Base-by-base conservation (phyloP, 2,329 filamentous ascomycete genomes). In the Alternaria sp. region DNA sequence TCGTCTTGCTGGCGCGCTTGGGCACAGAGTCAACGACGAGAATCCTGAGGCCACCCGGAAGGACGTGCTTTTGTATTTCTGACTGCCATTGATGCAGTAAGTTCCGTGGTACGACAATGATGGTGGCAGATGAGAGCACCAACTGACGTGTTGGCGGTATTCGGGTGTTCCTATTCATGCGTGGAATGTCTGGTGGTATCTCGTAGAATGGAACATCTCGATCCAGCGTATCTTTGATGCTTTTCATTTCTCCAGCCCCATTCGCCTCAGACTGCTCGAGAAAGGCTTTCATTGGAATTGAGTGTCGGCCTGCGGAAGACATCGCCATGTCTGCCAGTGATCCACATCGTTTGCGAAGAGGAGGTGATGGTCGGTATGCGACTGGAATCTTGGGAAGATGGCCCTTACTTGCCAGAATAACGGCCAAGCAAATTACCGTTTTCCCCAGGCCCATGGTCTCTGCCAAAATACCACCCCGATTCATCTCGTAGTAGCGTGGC, bases 361-460 rank as follows among this genome's bases (percentile, higher is more conserved):
- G 68, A 71, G 80, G 50, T 74, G 82, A 60, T 44, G 80, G 69
- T 53, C 85, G 81, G 73, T 90, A 87, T 57, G 90, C 77, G 4
- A 89, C 85, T 2, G 94, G 90, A 4, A 91, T 86, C 17, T 84
- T 81, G 6, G 92, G 87, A 11, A 89, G 86, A 65, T 94, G 86
- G 30, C 89, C 84, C 70, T 87, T 89, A 0, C 93, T 97, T 3
- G 93, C 90, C 25, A 96, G 83, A 43, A 97, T 82, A n/a, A 85
- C 72, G 6, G 84, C 78, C 3, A 98, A 81, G 67, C 91, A 95
- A 11, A 97, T 97, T 25, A 97, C 81, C 0, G 95, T 97, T 81
- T 97, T 98, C 0, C 95, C 94, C 50, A 83, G 81, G 28, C 85
- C 85, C 91, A 94, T 94, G 67, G 92, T 90, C 74, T 96, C 92